A percentile compares a stretch with the other conserved stretches of the same genome.
Conservation (phyloP, 2,329 filamentous ascomycete genomes). For the Diaporthe amygdali region DNA sequence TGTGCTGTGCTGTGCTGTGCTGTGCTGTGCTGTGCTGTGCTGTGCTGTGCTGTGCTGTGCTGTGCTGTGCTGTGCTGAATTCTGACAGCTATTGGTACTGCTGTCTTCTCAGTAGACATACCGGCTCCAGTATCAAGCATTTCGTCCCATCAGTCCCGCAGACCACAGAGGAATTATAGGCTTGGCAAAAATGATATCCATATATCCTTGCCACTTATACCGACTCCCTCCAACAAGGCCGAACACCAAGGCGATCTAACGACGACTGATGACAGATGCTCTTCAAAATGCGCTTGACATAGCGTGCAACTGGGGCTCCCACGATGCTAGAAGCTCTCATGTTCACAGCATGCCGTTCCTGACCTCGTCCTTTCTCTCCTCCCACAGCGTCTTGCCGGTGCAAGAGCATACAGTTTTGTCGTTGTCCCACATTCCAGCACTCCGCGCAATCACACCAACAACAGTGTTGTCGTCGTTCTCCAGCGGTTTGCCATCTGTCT, state of each 20-base stretch:
- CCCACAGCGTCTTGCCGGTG: constrained; percentile 97
- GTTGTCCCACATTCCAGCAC: constrained; percentile 98
- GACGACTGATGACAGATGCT: neutral
- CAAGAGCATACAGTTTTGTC: constrained; percentile 98
- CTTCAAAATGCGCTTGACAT: no score
- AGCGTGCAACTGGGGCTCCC: neutral
- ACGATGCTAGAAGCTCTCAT: neutral
- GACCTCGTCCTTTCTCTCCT: constrained; percentile 90
- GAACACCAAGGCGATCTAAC: neutral
- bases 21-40: no score
- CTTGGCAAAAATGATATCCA: neutral
- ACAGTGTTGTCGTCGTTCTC: constrained; percentile 84
- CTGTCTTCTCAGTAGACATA: neutral
- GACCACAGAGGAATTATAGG: neutral
- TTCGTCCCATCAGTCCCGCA: neutral
- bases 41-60: no score
- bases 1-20: no score
- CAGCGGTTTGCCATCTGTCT: constrained; percentile 60
- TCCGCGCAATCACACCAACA: constrained; percentile 92
- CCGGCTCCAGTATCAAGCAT: neutral
- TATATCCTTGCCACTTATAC: neutral
- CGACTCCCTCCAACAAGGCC: neutral
- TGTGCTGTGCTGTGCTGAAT: no score
- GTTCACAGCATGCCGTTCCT: constrained; percentile 85
- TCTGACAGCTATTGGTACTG: neutral